Base-by-base conservation (phyloP, 2,329 filamentous ascomycete genomes). In the Alternaria ethzedia region DNA sequence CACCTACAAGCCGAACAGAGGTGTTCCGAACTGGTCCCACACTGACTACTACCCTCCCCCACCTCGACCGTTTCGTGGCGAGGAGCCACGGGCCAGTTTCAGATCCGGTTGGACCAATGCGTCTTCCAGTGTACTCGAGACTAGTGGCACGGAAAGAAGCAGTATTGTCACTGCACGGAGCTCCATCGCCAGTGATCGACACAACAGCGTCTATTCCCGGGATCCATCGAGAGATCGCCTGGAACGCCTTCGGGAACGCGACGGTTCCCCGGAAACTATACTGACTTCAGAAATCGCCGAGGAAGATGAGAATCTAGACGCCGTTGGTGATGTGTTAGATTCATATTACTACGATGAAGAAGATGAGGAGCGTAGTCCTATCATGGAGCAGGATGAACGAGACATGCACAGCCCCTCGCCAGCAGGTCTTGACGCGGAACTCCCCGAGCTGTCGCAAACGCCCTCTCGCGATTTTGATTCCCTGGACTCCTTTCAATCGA, bases 81-180 rank as follows among this genome's bases (percentile, higher is more conserved):
- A 80, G 44, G 83, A 85, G 63, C 77, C 85, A 23, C 83, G 88
- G 23, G 84, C 86, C 13, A 90, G 88, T 66, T 84, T 87, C 67
- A 84, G 87, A 57, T 90, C 88, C 4, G 86, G 83, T 25, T 80
- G 88, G 75, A 90, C 88, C 4, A 87, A 80, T 63, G 78, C 83
- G 4, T 84, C 84, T 58, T 90, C 88, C 15, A 89, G 87, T 72
- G 80, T 84, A 44, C 80, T 86, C 54, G 86, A 86, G 46, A 75
- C 83, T 7, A 87, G 86, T 66, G 86, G 86, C n/a, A 96, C 93
- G 1, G 92, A 95, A 75, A 87, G 92, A 65, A 96, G 92, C 78
- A 97, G 94, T 75, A 85, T 96, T 54, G 79, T 90, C 67, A 96
- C 93, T 4, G 93, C 92, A 70, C 88, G 89, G 64, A 96, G 91